Percentiles rank a stretch among this genome's conserved stretches.
Conservation (phyloP, 768 basidiomycete species). For the Xerocomellus chrysenteron region DNA sequence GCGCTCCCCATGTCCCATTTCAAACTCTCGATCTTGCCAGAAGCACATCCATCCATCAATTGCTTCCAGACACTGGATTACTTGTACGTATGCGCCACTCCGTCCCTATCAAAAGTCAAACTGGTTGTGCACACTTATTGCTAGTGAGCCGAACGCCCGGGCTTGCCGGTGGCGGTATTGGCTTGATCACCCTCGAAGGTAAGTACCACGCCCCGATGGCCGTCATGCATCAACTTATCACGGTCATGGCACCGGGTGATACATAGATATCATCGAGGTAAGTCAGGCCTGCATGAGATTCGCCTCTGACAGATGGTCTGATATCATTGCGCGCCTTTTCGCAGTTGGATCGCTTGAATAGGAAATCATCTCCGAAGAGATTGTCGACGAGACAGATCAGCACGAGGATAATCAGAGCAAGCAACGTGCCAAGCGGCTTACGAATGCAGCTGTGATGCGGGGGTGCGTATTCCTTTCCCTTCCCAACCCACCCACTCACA, state of each 20-base stretch:
- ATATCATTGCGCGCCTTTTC: too few species aligned
- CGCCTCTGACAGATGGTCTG: too few species aligned
- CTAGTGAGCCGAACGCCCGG: conserved; percentile 86
- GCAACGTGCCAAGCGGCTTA: conserved; percentile 66
- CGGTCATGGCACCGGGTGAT: not conserved
- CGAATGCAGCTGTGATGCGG: conserved; percentile 78
- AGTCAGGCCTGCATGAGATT: conserved; percentile 6
- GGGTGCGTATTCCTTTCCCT: conserved; percentile 41
- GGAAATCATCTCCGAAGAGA: too few species aligned
- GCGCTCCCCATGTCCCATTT: conserved; percentile 73
- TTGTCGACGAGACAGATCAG: too few species aligned
- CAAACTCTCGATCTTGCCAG: conserved; percentile 79
- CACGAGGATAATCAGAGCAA: too few species aligned
- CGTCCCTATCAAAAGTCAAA: conserved; percentile 78
- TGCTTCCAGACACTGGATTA: conserved; percentile 95
- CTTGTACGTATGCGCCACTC: conserved; percentile 51
- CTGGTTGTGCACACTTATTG: conserved; percentile 89
- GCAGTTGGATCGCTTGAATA: too few species aligned
- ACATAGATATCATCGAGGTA: conserved; percentile 72
- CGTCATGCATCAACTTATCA: not conserved
- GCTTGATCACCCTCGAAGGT: conserved; percentile 90
- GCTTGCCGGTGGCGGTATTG: conserved; percentile 76
- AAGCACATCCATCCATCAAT: conserved; percentile 84
- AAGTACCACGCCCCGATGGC: conserved; percentile 1
- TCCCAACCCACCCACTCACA: not conserved